Evolutionary conservation across 2,329 filamentous ascomycete species (phyloP).

Genomic region (Fusarium nygamai): DNA sequence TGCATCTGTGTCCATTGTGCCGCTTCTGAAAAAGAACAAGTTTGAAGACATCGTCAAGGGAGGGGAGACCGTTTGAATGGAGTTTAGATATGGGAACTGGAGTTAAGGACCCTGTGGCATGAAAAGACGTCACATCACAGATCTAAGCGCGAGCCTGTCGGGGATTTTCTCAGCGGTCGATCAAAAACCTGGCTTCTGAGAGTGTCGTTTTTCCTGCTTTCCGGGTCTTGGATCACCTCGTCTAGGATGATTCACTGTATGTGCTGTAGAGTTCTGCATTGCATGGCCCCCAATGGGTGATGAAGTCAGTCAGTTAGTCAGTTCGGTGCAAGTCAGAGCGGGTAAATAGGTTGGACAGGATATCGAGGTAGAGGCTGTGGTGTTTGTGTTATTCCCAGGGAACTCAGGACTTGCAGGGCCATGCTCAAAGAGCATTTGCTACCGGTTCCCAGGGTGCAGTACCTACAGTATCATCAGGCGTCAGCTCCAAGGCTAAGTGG

Average conservation of each 20-base stretch:
- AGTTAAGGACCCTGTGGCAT: slow-evolving; percentile 18
- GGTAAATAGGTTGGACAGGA: slow-evolving; percentile 2
- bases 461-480: neutral
- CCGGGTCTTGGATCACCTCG: neutral
- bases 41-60: neutral
- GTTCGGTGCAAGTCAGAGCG: neutral
- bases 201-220: slow-evolving; percentile 15
- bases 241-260: neutral
- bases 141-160: slow-evolving; percentile 14
- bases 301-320: neutral
- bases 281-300: slow-evolving; percentile 15
- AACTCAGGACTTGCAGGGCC: neutral
- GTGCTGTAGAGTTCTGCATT: neutral
- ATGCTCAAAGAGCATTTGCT: neutral
- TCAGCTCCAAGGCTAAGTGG: slow-evolving; percentile 5
- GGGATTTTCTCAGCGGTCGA: slow-evolving; percentile 3
- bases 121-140: slow-evolving; percentile 27
- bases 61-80: neutral
- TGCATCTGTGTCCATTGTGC: neutral
- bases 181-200: neutral
- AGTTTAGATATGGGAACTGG: slow-evolving; percentile 26
- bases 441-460: neutral
- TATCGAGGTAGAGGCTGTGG: neutral
- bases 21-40: neutral
- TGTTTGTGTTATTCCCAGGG: neutral